Conservation (phyloP, 2,329 filamentous ascomycete genomes). For the Annulohypoxylon truncatum region DNA sequence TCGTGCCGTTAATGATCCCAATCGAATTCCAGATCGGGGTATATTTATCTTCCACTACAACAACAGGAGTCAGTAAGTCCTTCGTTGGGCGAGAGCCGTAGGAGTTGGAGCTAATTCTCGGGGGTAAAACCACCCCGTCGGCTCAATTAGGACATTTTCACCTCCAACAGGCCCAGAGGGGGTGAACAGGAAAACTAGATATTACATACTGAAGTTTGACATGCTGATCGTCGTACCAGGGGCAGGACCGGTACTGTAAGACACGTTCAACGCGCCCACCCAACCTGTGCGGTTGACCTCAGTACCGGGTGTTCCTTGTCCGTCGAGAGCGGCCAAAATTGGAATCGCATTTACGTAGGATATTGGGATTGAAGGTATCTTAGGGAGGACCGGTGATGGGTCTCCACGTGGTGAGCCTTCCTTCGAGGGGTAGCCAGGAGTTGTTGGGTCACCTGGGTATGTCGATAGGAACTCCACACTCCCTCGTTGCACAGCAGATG, state of each 20-base stretch:
- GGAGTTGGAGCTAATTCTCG: no score
- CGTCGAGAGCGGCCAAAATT: slow-evolving; percentile 81
- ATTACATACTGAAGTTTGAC: slow-evolving; percentile 65
- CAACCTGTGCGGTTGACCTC: slow-evolving; percentile 71
- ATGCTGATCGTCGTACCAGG: slow-evolving; percentile 72
- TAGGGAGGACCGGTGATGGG: slow-evolving; percentile 71
- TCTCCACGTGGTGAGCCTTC: slow-evolving; percentile 75
- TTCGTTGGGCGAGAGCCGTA: no score
- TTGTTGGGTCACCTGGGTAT: slow-evolving; percentile 76
- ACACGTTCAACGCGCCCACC: slow-evolving; percentile 63
- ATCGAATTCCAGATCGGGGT: slow-evolving; percentile 83
- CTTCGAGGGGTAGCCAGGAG: slow-evolving; percentile 83
- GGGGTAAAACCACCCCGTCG: no score
- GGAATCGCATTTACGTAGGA: slow-evolving; percentile 82
- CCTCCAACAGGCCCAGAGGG: no score
- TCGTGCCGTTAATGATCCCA: slow-evolving; percentile 81
- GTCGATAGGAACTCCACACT: slow-evolving; percentile 77
- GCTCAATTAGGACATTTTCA: background rate
- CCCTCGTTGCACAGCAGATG: slow-evolving; percentile 81
- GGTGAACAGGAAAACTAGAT: background rate
- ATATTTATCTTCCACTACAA: slow-evolving; percentile 70
- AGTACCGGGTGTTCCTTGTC: slow-evolving; percentile 75
- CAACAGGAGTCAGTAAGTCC: background rate
- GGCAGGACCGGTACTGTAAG: slow-evolving; percentile 58
- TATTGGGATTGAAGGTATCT: slow-evolving; percentile 84